These are phyloP conservation scores for Petrea volubilis DNA, from an alignment of 257 asterid species.

Conservation along the genomic window DNA sequence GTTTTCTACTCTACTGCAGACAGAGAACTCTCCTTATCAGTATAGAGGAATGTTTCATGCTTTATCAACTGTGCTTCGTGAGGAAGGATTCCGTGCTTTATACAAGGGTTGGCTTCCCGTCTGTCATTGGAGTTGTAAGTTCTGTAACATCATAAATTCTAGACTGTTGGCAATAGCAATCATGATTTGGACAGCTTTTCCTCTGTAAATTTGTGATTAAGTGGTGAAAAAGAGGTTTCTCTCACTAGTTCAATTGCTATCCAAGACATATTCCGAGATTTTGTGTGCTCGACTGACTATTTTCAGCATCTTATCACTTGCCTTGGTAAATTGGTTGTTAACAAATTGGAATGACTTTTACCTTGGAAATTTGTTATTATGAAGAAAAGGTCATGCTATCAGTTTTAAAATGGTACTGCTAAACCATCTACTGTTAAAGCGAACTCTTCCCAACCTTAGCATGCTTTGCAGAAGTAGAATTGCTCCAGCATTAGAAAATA, in stretches of 20 bases:
- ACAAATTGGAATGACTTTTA: not conserved
- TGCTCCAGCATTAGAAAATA: not conserved
- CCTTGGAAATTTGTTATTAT: not conserved
- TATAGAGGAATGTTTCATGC: conserved; percentile 97
- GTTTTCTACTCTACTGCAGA: conserved; percentile 49
- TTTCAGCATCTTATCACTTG: not conserved
- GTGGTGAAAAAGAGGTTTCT: conserved; percentile 13
- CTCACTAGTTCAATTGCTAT: not conserved
- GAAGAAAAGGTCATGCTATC: not conserved
- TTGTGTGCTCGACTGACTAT: not conserved
- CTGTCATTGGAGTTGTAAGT: conserved; percentile 98
- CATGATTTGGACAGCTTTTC: not conserved
- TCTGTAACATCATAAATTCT: conserved; percentile 16
- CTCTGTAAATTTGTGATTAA: conserved; percentile 3
- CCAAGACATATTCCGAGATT: not conserved
- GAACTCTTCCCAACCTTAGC: not conserved
- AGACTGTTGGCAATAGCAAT: conserved; percentile 6
- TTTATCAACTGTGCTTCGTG: conserved; percentile 90
- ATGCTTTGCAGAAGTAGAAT: not conserved
- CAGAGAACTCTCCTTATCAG: conserved; percentile 84
- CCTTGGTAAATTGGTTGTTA: not conserved
- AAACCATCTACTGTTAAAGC: not conserved
- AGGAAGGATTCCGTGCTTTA: conserved; percentile 95
- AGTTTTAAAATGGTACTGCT: conserved; percentile 3
- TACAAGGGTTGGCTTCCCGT: conserved; percentile 99